Conservation (phyloP, 2,329 filamentous ascomycete species). For the Parastagonospora nodorum region DNA sequence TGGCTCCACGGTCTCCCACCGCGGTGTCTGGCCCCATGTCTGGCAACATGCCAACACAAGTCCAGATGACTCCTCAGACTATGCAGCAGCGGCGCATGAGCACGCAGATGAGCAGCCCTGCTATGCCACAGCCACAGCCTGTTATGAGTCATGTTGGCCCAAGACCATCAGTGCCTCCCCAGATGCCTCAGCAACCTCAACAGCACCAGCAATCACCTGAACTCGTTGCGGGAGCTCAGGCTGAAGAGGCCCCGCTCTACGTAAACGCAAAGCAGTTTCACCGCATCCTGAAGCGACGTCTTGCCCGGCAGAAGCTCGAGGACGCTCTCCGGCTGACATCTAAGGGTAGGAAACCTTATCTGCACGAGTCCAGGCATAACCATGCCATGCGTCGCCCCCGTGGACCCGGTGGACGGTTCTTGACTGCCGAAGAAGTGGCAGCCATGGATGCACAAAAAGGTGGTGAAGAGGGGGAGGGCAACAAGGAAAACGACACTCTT, state of each 20-base stretch:
- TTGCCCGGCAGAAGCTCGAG: slow-evolving; percentile 90
- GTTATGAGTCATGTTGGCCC: slow-evolving; percentile 73
- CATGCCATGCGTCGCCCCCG: slow-evolving; percentile 96
- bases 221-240: slow-evolving; percentile 66
- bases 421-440: slow-evolving; percentile 94
- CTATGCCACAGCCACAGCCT: slow-evolving; percentile 71
- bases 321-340: slow-evolving; percentile 89
- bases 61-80: slow-evolving; percentile 45
- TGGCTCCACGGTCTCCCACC: slow-evolving; percentile 76
- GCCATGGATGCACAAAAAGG: slow-evolving; percentile 68
- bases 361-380: slow-evolving; percentile 97
- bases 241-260: slow-evolving; percentile 92
- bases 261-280: slow-evolving; percentile 99
- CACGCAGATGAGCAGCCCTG: slow-evolving; percentile 48
- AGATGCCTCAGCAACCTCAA: slow-evolving; percentile 63
- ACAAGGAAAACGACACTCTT: slow-evolving; percentile 47
- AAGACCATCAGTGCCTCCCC: slow-evolving; percentile 57
- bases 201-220: slow-evolving; percentile 80
- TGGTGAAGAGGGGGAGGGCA: slow-evolving; percentile 37
- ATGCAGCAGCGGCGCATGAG: slow-evolving; percentile 49
- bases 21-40: slow-evolving; percentile 68
- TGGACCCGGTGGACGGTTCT: slow-evolving; percentile 90
- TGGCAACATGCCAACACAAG: slow-evolving; percentile 43
- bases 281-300: slow-evolving; percentile 89
- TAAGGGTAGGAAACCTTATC: slow-evolving; percentile 94